Evolutionary conservation across 768 basidiomycete genomes (phyloP), one percentile per base, ranked within the genome.

Genomic region (Kwoniella sp.): DNA sequence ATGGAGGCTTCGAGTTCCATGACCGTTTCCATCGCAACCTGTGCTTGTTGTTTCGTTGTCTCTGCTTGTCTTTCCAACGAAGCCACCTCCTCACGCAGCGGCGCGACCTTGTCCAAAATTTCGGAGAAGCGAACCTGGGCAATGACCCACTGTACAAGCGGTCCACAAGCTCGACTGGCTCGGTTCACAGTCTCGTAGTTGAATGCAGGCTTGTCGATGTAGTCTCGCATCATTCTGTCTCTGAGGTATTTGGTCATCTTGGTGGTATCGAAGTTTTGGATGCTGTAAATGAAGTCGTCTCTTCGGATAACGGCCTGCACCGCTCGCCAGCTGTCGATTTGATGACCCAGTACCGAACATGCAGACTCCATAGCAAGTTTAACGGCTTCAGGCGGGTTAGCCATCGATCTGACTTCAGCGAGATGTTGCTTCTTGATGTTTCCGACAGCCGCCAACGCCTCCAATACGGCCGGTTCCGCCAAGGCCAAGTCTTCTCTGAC

Each of bases 341-440:
- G 89, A 77, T 96, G 89, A 6, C 95, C 95, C 19, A 99, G 83
- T 39, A 95, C 80, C 12, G 88, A 91, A 74, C 95, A 98, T 33
- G 95, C 93, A 1, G 92, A 95, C 69, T 98, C 95, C 91, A 98
- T 98, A 14, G 95, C 89, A 38, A 93, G 76, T 74, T 98, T 98
- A 62, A 98, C 92, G 4, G 89, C 87, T 72, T 98, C 95, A 0
- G 95, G 95, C 39, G 95, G 95, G 68, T 96, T 96, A 37, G 90
- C 88, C 92, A 99, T 96, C 9, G 89, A 82, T 64, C 95, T 83
- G 34, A 98, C 95, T 82, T 99, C 95, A 69, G 92, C 88, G 34
- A 99, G 77, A 66, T 98, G 92, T 67, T 90, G 88, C 62, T 84
- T 84, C 76, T 89, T 95, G 79, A 99, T 98, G 71, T 86, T 93